Conservation (phyloP, 805 yeast species). For the Yarrowia sp. region DNA sequence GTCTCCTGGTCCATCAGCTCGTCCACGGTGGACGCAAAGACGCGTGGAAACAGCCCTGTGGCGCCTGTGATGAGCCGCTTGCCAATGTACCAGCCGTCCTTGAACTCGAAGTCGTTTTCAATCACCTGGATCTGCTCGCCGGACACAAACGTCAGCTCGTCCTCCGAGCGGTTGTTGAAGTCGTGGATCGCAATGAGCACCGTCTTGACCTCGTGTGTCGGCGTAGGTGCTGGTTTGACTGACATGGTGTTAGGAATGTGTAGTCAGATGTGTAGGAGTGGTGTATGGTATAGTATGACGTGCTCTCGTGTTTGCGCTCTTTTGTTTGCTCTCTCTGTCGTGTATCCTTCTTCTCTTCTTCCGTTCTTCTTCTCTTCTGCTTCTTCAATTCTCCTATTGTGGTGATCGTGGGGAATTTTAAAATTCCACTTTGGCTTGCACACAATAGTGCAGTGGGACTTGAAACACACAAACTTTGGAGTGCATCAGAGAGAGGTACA, state of each 20-base stretch:
- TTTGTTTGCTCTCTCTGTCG: neutral
- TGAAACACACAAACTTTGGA: constrained; percentile 22
- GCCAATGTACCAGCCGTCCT: constrained; percentile 96
- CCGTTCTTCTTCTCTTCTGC: neutral
- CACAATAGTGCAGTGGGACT: constrained; percentile 4
- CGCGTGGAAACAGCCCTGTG: constrained; percentile 90
- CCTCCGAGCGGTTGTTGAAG: constrained; percentile 85
- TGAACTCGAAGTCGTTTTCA: constrained; percentile 90
- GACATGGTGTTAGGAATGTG: constrained; percentile 5
- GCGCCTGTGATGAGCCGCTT: constrained; percentile 71
- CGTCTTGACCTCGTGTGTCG: constrained; percentile 37
- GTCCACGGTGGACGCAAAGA: constrained; percentile 68
- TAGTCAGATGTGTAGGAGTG: neutral
- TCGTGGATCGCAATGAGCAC: constrained; percentile 73
- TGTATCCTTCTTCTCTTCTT: neutral
- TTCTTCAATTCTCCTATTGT: neutral
- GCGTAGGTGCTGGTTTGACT: constrained; percentile 33
- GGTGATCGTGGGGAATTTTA: constrained; percentile 38
- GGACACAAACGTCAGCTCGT: constrained; percentile 77
- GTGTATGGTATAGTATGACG: neutral
- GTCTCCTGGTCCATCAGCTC: constrained; percentile 45
- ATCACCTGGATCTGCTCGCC: constrained; percentile 90
- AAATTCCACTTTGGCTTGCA: constrained; percentile 30
- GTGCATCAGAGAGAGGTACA: too few species aligned
- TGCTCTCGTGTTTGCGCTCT: neutral